A percentile compares a stretch with the other conserved stretches of the same genome.
Conservation (phyloP, 805 yeast species). For the Sungouiozyma intestinalis region DNA sequence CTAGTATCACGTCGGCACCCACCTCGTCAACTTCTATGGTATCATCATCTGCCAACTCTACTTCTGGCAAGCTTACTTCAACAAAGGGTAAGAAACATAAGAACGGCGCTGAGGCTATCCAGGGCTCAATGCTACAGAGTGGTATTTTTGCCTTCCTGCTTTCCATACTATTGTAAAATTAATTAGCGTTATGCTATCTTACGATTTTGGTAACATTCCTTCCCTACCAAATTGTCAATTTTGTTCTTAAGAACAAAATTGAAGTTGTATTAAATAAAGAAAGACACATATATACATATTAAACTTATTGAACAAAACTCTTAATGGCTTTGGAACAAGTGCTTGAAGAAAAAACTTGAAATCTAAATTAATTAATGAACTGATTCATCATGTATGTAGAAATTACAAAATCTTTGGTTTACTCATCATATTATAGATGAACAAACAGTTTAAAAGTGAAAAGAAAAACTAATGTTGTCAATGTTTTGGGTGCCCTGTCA, state of each 20-base stretch:
- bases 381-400: background rate
- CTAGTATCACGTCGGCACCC: too few relatives aligned
- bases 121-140: constrained; percentile 4
- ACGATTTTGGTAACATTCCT: too few relatives aligned
- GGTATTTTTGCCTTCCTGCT: constrained; percentile 29
- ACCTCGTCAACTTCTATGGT: too few relatives aligned
- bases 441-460: background rate
- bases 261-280: background rate
- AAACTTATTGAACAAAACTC: too few relatives aligned
- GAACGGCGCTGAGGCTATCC: constrained; percentile 16
- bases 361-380: too few relatives aligned
- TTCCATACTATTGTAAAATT: constrained; percentile 31
- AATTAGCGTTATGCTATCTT: too few relatives aligned
- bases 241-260: background rate
- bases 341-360: too few relatives aligned
- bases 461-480: constrained; percentile 6
- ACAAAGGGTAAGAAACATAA: constrained; percentile 1
- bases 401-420: background rate
- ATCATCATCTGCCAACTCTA: constrained; percentile 10
- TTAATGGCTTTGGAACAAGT: too few relatives aligned
- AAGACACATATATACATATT: too few relatives aligned
- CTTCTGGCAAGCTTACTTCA: constrained; percentile 12
- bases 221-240: background rate
- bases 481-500: constrained; percentile 33
- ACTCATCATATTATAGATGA: background rate